Base-by-base conservation (phyloP, 177 flowering plant genomes). In the Vitis hybrid region DNA sequence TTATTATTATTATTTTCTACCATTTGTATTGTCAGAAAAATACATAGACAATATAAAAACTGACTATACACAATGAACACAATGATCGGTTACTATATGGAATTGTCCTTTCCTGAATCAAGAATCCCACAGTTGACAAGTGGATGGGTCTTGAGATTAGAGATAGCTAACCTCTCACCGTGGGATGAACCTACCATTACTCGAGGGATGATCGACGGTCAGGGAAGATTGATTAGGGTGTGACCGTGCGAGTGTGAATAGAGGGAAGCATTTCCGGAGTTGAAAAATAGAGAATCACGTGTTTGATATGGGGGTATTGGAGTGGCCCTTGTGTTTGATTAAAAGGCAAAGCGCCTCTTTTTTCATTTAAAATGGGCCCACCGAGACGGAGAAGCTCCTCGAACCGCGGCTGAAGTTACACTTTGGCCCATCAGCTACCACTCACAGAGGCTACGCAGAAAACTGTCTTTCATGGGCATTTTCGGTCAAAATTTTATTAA, bases 101-200 rank as follows among this genome's bases (percentile, higher is more conserved):
- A 66, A 59, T 65, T 61, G 75, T 67, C 70, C 66, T 72, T 72
- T 72, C 70, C 66, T 61, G 39, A 66, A 22, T 10, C 45, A 34
- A 34, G 45, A 34, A 34, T 5, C 7, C 8, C 5, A 34, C 45
- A 34, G 45, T 34, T 4, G 45, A 39, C 45, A 39, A 0, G 45
- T 39, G 45, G 45, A 39, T 39, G 45, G 8, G 45, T 39, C 45
- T 39, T 39, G 45, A 39, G 29, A 26, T 26, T 26, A 26, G 29
- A 26, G 29, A 26, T 26, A 26, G 5, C 29, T 3, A 0, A 26
- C 29, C 3, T 26, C 5, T 26, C 29, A 26, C 29, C 29, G 29
- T 26, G 0, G 29, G 29, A 26, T 26, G 29, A 26, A 26, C 29
- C 29, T 22, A 22, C 26, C 26, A 22, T 22, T 22, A 22, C 26